phyloP scores from a whole-genome alignment of 441 rosid genomes.

The Biscutella laevigata region DNA sequence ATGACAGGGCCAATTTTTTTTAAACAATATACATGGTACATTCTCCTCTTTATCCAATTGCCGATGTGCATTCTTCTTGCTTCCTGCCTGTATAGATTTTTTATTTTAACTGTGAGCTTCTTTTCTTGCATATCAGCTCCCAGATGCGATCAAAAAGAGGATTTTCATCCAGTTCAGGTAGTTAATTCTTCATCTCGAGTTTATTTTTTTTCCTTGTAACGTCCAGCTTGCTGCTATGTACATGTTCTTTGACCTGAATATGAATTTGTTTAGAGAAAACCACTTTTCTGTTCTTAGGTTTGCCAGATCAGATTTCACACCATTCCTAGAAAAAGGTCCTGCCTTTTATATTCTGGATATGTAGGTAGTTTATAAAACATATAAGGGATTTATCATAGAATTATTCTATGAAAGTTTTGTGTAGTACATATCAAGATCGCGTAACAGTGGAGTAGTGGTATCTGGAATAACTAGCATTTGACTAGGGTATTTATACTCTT shows the following conservation, averaged over 20 bases:
- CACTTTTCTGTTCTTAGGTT: not conserved
- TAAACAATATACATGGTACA: constrained; percentile 33
- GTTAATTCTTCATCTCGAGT: not conserved
- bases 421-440: not conserved
- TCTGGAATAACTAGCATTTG: not conserved
- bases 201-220: not conserved
- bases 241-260: not conserved
- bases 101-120: constrained; percentile 7
- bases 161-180: constrained; percentile 76
- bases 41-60: not conserved
- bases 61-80: not conserved
- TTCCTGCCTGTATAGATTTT: not conserved
- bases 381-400: not conserved
- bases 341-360: constrained; percentile 5
- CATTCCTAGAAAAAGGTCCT: not conserved
- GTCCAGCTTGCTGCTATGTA: constrained; percentile 1
- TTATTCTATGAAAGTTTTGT: not conserved
- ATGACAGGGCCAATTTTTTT: constrained; percentile 23
- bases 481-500: constrained; percentile 3
- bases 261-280: not conserved
- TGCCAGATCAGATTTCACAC: not conserved
- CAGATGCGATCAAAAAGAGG: constrained; percentile 46
- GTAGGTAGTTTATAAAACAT: not conserved
- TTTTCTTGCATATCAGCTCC: constrained; percentile 38
- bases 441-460: not conserved